These are phyloP conservation scores for Hortiboletus flavorubellus DNA, from an alignment of 768 basidiomycete genomes.

Conservation along the genomic window DNA sequence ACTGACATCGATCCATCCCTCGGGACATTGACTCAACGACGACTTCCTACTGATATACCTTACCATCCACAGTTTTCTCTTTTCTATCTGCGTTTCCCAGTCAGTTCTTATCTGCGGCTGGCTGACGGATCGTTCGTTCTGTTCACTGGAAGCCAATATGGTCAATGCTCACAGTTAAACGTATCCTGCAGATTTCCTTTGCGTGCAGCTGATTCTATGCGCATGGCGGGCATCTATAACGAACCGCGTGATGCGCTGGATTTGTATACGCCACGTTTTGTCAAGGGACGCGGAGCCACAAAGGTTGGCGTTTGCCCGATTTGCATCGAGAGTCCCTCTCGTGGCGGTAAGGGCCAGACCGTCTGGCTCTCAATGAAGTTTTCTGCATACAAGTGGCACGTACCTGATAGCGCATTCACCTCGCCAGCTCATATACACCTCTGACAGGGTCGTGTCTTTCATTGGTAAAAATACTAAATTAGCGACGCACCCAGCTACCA, in stretches of 20 bases:
- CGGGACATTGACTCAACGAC: slow-evolving; percentile 33
- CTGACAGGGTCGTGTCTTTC: slow-evolving; percentile 17
- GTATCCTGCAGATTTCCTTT: slow-evolving; percentile 16
- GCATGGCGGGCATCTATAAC: slow-evolving; percentile 46
- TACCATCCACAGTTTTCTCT: slow-evolving; percentile 51
- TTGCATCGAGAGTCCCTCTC: slow-evolving; percentile 55
- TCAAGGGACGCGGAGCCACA: slow-evolving; percentile 60
- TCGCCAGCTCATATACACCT: slow-evolving; percentile 1
- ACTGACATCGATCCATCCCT: neutral
- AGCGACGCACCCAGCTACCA: slow-evolving; percentile 56
- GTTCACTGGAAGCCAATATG: neutral
- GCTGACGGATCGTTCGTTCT: slow-evolving; percentile 38
- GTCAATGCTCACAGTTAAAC: neutral
- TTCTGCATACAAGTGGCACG: slow-evolving; percentile 78
- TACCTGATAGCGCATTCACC: slow-evolving; percentile 7
- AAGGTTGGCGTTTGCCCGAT: slow-evolving; percentile 80
- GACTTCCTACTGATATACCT: slow-evolving; percentile 48
- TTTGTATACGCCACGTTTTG: slow-evolving; percentile 76
- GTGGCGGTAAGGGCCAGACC: slow-evolving; percentile 62
- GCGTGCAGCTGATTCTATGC: slow-evolving; percentile 16
- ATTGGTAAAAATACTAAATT: slow-evolving; percentile 5
- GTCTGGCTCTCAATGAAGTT: slow-evolving; percentile 79
- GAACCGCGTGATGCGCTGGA: slow-evolving; percentile 58
- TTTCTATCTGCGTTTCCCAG: slow-evolving; percentile 70
- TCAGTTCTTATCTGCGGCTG: slow-evolving; percentile 50